phyloP scores from a whole-genome alignment of 2,329 filamentous ascomycete genomes.

The Fusarium setosum region DNA sequence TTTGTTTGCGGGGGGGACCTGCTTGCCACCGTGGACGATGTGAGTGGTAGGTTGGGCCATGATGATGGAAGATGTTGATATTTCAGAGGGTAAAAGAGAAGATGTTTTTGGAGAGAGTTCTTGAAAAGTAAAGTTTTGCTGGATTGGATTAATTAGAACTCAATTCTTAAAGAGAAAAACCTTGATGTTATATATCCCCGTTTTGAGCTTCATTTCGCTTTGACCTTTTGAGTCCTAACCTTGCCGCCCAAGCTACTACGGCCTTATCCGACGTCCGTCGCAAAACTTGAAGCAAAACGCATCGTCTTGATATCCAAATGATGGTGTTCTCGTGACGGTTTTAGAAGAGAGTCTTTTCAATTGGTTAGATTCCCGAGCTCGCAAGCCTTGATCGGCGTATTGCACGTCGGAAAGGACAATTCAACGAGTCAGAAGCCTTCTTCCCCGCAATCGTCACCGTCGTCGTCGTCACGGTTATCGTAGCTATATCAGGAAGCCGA shows the following conservation, averaged over 20 bases:
- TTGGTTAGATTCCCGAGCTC: constrained; percentile 6
- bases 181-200: neutral
- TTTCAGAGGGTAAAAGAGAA: neutral
- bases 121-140: neutral
- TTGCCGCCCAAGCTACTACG: neutral
- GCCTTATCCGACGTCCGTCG: neutral
- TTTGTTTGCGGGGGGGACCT: constrained; percentile 1
- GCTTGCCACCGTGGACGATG: constrained; percentile 6
- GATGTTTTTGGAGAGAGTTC: neutral
- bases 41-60: constrained; percentile 8
- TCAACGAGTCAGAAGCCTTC: neutral
- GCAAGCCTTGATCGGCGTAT: neutral
- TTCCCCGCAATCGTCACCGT: neutral
- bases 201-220: neutral
- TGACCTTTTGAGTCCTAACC: no score
- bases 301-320: neutral
- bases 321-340: neutral
- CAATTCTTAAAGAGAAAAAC: neutral
- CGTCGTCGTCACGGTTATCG: neutral
- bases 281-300: neutral
- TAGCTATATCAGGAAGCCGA: neutral
- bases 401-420: neutral
- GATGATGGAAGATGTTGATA: neutral
- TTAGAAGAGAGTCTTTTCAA: neutral
- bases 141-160: neutral